Evolutionary conservation across 352 stramenopile genomes (phyloP), one percentile per base, ranked within the genome.

Genomic region (Globisporangium yorkense): DNA sequence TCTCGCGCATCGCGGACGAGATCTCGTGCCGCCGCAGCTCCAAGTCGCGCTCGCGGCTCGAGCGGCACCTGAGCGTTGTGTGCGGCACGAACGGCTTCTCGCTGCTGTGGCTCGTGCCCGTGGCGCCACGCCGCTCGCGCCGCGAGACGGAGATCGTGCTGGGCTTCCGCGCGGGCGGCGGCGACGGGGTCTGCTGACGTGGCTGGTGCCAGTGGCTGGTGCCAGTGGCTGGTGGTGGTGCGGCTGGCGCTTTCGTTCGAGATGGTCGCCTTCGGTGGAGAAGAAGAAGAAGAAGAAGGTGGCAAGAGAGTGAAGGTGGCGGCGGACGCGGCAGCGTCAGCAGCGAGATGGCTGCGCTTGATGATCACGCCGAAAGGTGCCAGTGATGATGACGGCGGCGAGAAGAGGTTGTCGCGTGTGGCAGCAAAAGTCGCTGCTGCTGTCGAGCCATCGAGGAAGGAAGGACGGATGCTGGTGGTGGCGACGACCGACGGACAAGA

Each of bases 11-110:
- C 57, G 67, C 74, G 31, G 70, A 87, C 39, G 76, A 87, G 53
- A 63, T 84, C 12, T 69, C 78, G 20, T 70, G 71, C 21, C 75
- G 80, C 20, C 72, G 64, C 13, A 71, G 74, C 13, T 81, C 73
- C 70, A 89, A 87, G 63, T 89, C 77, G 3, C 68, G 59, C 39
- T 88, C 80, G 50, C 74, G 60, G 12, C 43, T 87, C 18, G 77
- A 89, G 64, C 79, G 78, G 2, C 72, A 90, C 49, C 55, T 94
- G 31, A 90, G 82, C 45, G 80, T 94, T 21, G 65, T 94, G 20
- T 94, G 77, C 57, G 80, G 77, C 20, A 90, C 80, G 31, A 83
- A 91, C 45, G 77, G 74, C 35, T 87, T 90, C 54, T 65, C 71
- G 13, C 65, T 54, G 20, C 79, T 72, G 27, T 94, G 84, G 84